Percentiles rank a stretch among this genome's conserved stretches.
Conservation (phyloP, 202 grass and related monocot genomes). For the Dendrocalamus latiflorus region DNA sequence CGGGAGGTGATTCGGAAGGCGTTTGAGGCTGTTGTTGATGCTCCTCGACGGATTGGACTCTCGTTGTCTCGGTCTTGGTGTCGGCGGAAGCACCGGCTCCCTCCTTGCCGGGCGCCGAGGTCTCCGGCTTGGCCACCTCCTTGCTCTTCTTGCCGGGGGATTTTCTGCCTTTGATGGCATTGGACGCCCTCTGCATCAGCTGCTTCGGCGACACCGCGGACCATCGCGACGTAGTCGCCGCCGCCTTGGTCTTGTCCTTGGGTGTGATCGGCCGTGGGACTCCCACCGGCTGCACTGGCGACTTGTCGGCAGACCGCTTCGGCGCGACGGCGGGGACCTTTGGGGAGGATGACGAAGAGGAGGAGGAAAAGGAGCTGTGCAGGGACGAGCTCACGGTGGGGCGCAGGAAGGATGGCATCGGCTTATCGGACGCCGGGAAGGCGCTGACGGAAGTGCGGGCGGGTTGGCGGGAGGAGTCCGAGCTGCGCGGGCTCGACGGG, state of each 20-base stretch:
- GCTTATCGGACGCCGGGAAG: constrained; percentile 31
- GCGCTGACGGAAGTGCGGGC: not conserved
- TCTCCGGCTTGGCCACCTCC: too few species aligned
- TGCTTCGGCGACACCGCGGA: constrained; percentile 32
- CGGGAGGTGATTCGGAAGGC: not conserved
- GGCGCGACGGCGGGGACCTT: not conserved
- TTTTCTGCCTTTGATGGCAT: constrained; percentile 33
- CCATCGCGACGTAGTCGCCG: constrained; percentile 26
- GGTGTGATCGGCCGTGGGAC: constrained; percentile 8
- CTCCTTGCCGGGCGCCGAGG: not conserved
- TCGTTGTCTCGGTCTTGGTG: not conserved
- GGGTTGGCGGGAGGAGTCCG: constrained; percentile 5
- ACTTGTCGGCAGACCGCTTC: constrained; percentile 37
- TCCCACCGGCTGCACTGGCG: not conserved
- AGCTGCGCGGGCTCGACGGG: constrained; percentile 28
- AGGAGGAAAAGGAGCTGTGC: constrained; percentile 43
- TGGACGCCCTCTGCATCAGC: constrained; percentile 50
- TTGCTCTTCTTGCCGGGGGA: constrained; percentile 14
- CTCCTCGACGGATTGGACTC: not conserved
- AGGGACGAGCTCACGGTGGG: constrained; percentile 68
- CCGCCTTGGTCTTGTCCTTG: constrained; percentile 23
- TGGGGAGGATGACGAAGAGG: constrained; percentile 12
- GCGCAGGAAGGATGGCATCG: constrained; percentile 55
- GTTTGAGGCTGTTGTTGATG: not conserved
- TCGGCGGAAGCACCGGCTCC: not conserved